A percentile compares a stretch with the other conserved stretches of the same genome.
Evolutionary conservation across 2,329 filamentous ascomycete species (phyloP).

Genomic region (Neurospora crassa): DNA sequence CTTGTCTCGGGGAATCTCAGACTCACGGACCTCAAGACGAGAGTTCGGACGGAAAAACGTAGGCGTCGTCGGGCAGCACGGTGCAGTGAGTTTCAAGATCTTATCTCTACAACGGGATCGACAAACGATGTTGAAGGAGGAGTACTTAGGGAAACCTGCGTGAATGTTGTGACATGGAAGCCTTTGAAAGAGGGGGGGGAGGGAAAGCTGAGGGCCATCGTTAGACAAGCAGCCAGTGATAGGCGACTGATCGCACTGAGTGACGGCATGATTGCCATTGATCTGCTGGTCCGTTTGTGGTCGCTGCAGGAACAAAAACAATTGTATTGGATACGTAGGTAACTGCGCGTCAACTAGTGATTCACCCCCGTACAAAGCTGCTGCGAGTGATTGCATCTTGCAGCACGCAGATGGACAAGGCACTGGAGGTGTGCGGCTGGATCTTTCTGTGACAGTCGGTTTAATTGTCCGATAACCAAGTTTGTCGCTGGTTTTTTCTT

Average conservation of each 20-base stretch:
- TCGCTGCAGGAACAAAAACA: not conserved
- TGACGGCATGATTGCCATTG: not conserved
- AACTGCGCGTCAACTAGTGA: not conserved
- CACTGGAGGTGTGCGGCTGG: not conserved
- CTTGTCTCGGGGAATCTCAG: not conserved
- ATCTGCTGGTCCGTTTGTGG: not conserved
- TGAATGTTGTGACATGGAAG: not conserved
- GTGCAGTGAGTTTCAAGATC: not conserved
- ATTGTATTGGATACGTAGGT: not conserved
- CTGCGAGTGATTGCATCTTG: not conserved
- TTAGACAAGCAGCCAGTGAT: not conserved
- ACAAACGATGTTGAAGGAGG: too few species aligned
- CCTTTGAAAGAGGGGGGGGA: not conserved
- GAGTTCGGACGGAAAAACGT: not conserved
- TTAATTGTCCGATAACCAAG: not conserved
- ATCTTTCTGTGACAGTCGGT: not conserved
- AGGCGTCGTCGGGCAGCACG: not conserved
- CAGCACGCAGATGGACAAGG: not conserved
- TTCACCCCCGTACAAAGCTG: not conserved
- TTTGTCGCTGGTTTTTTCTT: not conserved
- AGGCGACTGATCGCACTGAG: not conserved
- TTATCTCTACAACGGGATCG: not conserved
- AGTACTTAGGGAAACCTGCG: too few species aligned
- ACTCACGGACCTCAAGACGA: not conserved
- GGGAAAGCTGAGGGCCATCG: not conserved